Percentiles rank a stretch among this genome's conserved stretches.
Evolutionary conservation across 768 basidiomycete species (phyloP).

Genomic region (Lactifluus volemus): DNA sequence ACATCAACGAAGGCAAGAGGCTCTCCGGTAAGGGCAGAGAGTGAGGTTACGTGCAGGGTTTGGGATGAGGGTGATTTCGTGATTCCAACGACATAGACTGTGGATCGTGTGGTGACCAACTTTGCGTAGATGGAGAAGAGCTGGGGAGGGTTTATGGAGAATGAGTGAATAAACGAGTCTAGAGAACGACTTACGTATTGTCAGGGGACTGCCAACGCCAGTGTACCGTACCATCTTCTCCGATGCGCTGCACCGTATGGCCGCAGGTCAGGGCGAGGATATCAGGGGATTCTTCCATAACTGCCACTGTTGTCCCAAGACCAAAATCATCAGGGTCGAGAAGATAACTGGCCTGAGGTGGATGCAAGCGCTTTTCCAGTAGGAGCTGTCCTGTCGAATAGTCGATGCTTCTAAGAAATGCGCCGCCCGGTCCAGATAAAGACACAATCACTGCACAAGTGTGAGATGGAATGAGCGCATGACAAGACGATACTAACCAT

Average conservation of each 20-base stretch:
- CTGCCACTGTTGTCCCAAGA: slow-evolving; percentile 46
- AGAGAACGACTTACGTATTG: slow-evolving; percentile 42
- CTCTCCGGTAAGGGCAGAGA: slow-evolving; percentile 47
- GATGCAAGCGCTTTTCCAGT: slow-evolving; percentile 56
- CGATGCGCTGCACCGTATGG: slow-evolving; percentile 44
- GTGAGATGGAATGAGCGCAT: background rate
- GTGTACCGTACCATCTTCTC: slow-evolving; percentile 41
- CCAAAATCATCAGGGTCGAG: slow-evolving; percentile 50
- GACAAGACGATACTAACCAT: slow-evolving; percentile 37
- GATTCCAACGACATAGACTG: slow-evolving; percentile 50
- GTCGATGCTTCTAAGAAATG: slow-evolving; percentile 63
- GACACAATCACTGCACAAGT: slow-evolving; percentile 47
- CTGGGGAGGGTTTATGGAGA: slow-evolving; percentile 31
- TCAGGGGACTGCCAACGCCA: slow-evolving; percentile 75
- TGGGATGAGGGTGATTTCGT: slow-evolving; percentile 39
- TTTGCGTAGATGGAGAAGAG: slow-evolving; percentile 55
- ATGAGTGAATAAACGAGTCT: background rate
- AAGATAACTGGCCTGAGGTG: slow-evolving; percentile 33
- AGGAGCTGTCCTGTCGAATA: slow-evolving; percentile 51
- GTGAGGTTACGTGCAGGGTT: slow-evolving; percentile 57
- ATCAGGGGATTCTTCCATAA: slow-evolving; percentile 30
- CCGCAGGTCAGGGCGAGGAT: slow-evolving; percentile 55
- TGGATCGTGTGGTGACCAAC: slow-evolving; percentile 41
- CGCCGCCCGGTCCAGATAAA: slow-evolving; percentile 68
- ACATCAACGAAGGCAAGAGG: slow-evolving; percentile 42